Percentiles rank a stretch among this genome's conserved stretches.
Conservation (phyloP, 2,329 filamentous ascomycete genomes). For the Trichoderma pleuroti region DNA sequence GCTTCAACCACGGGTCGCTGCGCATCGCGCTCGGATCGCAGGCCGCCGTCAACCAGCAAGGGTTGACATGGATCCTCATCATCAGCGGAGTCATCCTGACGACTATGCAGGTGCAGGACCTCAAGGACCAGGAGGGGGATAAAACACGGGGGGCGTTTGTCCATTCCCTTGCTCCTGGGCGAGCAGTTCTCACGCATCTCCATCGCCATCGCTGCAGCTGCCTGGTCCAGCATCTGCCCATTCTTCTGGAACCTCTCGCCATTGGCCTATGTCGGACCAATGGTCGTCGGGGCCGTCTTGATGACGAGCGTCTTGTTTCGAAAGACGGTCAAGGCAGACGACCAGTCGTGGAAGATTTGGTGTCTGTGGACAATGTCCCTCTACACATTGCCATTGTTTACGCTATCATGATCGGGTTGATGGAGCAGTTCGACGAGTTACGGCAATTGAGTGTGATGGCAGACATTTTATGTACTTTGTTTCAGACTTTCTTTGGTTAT, state of each 20-base stretch:
- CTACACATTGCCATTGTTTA: constrained; percentile 4
- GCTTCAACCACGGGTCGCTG: constrained; percentile 17
- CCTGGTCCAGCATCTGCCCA: constrained; percentile 16
- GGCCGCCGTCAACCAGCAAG: background rate
- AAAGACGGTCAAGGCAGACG: constrained; percentile 9
- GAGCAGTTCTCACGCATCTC: constrained; percentile 10
- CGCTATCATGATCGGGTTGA: background rate
- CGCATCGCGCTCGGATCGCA: constrained; percentile 16
- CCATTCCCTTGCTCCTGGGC: constrained; percentile 19
- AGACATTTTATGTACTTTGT: background rate
- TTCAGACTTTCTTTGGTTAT: background rate
- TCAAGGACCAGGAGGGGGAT: constrained; percentile 25
- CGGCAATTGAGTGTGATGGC: background rate
- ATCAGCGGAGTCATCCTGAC: constrained; percentile 22
- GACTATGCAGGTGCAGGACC: constrained; percentile 26
- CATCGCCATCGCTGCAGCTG: constrained; percentile 7
- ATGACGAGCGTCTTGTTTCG: background rate
- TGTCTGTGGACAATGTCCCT: constrained; percentile 13
- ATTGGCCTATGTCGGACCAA: background rate
- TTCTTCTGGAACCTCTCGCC: constrained; percentile 10
- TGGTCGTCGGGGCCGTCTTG: background rate
- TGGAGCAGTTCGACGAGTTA: background rate
- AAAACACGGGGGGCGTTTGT: constrained; percentile 17
- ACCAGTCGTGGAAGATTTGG: constrained; percentile 17
- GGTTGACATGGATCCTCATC: constrained; percentile 19